phyloP scores from a whole-genome alignment of 2,329 filamentous ascomycete species.

The Aureobasidium lini region DNA sequence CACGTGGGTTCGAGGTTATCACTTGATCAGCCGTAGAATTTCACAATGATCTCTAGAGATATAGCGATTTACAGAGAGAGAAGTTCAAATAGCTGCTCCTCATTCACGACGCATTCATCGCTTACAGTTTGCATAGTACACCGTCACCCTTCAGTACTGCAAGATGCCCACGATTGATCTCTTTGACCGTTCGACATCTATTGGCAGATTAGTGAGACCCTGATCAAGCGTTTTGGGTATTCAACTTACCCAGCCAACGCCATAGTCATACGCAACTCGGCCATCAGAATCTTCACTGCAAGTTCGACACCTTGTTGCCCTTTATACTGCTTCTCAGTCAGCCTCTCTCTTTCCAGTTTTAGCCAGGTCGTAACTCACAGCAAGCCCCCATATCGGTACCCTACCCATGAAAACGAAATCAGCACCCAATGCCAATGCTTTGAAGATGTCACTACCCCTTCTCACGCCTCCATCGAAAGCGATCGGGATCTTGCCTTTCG shows the following conservation, averaged over 20 bases:
- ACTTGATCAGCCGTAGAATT: too few species aligned
- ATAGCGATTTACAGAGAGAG: too few species aligned
- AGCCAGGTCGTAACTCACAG: constrained; percentile 23
- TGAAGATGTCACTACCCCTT: constrained; percentile 51
- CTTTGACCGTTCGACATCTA: constrained; percentile 15
- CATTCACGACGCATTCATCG: neutral
- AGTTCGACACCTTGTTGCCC: constrained; percentile 31
- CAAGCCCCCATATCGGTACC: constrained; percentile 44
- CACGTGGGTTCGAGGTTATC: too few species aligned
- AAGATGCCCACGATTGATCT: constrained; percentile 14
- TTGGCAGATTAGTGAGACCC: neutral
- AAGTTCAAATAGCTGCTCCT: too few species aligned
- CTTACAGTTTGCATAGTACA: constrained; percentile 2
- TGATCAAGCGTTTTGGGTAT: neutral
- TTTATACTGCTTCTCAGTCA: constrained; percentile 24
- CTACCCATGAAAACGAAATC: constrained; percentile 44
- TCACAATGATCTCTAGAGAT: too few species aligned
- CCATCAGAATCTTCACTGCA: constrained; percentile 14
- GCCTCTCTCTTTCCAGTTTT: constrained; percentile 8
- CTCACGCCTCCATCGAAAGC: constrained; percentile 55
- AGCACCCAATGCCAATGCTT: constrained; percentile 47
- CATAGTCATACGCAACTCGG: constrained; percentile 15
- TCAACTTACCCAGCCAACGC: constrained; percentile 7
- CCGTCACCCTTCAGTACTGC: constrained; percentile 12
- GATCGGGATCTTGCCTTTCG: constrained; percentile 45